phyloP scores from a whole-genome alignment of 2,329 filamentous ascomycete genomes.

The Colletotrichum somersetense region DNA sequence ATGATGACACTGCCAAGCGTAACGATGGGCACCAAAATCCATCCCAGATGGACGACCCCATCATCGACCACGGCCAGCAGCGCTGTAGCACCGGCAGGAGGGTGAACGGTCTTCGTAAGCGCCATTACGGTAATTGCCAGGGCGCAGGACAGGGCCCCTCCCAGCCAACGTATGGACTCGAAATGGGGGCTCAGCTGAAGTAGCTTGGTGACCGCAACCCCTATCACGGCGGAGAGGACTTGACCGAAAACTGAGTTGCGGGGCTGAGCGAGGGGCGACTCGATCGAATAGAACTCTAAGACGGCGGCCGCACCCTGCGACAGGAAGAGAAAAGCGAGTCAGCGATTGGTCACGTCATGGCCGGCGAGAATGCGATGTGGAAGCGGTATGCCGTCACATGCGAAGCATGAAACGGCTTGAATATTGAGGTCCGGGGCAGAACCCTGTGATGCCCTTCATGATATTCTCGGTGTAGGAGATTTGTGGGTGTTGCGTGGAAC shows the following conservation, averaged over 20 bases:
- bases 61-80: conserved; percentile 74
- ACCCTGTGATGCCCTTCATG: neutral
- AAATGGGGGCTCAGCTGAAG: conserved; percentile 66
- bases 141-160: conserved; percentile 74
- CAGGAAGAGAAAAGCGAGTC: neutral
- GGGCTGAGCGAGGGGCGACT: conserved; percentile 79
- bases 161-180: conserved; percentile 71
- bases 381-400: conserved; percentile 27
- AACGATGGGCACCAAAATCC: conserved; percentile 75
- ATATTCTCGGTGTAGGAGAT: neutral
- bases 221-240: conserved; percentile 70
- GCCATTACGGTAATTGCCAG: conserved; percentile 74
- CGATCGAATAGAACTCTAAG: conserved; percentile 79
- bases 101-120: conserved; percentile 78
- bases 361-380: conserved; percentile 8
- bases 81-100: conserved; percentile 80
- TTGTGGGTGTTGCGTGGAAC: conserved; percentile 2
- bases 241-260: conserved; percentile 79
- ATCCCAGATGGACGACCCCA: conserved; percentile 69
- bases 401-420: conserved; percentile 8
- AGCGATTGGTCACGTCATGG: conserved; percentile 13
- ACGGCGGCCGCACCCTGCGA: conserved; percentile 78
- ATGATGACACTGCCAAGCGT: conserved; percentile 72
- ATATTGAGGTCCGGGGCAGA: conserved; percentile 9
- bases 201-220: conserved; percentile 73